These are phyloP conservation scores for Neurospora sublineolata DNA, from an alignment of 495 filamentous ascomycete species.

Conservation along the genomic window DNA sequence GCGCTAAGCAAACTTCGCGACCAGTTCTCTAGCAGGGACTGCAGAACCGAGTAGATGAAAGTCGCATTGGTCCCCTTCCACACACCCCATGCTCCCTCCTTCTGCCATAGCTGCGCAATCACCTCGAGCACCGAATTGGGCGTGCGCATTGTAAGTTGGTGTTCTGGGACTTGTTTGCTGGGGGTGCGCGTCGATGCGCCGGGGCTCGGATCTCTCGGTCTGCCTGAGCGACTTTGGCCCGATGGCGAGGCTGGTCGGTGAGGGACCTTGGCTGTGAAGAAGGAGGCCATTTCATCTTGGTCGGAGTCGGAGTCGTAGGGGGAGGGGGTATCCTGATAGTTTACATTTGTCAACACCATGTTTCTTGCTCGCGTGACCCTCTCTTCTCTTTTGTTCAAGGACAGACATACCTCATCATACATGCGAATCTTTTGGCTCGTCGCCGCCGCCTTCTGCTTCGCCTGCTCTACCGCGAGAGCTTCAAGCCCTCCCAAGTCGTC, in stretches of 20 bases:
- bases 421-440: conserved; percentile 29
- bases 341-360: background rate
- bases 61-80: conserved; percentile 93
- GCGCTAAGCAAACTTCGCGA: conserved; percentile 73
- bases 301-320: conserved; percentile 54
- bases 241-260: conserved; percentile 48
- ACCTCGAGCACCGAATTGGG: conserved; percentile 68
- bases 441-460: conserved; percentile 21
- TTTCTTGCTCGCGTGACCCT: background rate
- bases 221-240: conserved; percentile 23
- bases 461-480: conserved; percentile 8
- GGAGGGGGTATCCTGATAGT: conserved; percentile 15
- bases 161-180: conserved; percentile 27
- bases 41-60: conserved; percentile 75
- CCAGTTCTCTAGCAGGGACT: conserved; percentile 77
- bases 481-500: conserved; percentile 31
- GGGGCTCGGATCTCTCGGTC: conserved; percentile 20
- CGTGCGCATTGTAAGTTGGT: conserved; percentile 56
- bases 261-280: conserved; percentile 43
- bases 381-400: background rate
- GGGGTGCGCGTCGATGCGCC: conserved; percentile 13
- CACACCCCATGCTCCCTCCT: conserved; percentile 78
- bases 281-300: conserved; percentile 70
- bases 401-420: conserved; percentile 38
- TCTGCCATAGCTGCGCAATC: conserved; percentile 74